Percentiles rank a stretch among this genome's conserved stretches.
Evolutionary conservation across 1,139 yeast genomes (phyloP).

Genomic region (Yamadazyma sp.): DNA sequence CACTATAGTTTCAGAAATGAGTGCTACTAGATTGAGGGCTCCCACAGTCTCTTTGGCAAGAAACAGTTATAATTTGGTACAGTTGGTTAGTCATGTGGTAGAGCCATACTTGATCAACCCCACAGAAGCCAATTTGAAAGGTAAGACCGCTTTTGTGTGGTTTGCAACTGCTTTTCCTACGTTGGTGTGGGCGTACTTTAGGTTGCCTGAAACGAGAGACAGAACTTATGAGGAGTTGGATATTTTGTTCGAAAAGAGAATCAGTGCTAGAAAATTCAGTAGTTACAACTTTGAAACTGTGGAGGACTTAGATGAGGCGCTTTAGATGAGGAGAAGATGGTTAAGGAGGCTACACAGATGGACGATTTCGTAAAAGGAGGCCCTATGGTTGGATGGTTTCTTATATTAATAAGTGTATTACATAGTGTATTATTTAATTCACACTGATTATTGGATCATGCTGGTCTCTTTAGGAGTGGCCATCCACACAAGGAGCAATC

Average conservation of each 20-base stretch:
- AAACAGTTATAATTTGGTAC: conserved; percentile 22
- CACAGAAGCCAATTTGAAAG: conserved; percentile 21
- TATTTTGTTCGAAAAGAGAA: conserved; percentile 21
- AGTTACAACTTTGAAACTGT: not conserved
- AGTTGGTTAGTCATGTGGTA: conserved; percentile 20
- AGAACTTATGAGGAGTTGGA: conserved; percentile 27
- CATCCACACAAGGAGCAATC: no score
- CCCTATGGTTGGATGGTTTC: no score
- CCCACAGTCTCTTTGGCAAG: conserved; percentile 26
- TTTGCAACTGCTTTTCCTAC: conserved; percentile 41
- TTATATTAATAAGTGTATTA: no score
- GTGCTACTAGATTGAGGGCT: conserved; percentile 25
- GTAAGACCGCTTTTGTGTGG: conserved; percentile 28
- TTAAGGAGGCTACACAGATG: not conserved
- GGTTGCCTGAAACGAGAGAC: conserved; percentile 24
- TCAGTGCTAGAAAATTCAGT: conserved; percentile 21
- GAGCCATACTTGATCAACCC: conserved; percentile 28
- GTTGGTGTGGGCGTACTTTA: conserved; percentile 22
- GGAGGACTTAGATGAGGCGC: conserved; percentile 1
- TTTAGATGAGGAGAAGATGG: not conserved
- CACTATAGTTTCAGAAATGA: conserved; percentile 23
- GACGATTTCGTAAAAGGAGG: no score
- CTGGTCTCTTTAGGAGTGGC: no score
- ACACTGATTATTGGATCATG: no score
- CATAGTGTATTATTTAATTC: no score